Evolutionary conservation across 1,284 basidiomycete genomes (phyloP).

Genomic region (Boletus sp.): DNA sequence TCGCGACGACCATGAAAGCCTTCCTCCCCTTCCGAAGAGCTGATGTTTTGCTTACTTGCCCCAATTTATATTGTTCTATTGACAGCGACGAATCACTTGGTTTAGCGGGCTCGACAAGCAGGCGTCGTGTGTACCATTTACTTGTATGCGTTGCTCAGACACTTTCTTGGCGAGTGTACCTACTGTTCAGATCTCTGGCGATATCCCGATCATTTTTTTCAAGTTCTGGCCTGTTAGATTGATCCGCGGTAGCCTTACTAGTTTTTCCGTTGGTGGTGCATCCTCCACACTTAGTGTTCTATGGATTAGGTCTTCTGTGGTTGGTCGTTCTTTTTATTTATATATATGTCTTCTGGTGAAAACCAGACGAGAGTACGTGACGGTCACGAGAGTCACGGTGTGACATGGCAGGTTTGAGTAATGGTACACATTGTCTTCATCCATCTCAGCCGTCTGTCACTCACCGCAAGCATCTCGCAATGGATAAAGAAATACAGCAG

Average conservation of each 20-base stretch:
- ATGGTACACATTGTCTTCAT: constrained; percentile 18
- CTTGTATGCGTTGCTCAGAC: constrained; percentile 25
- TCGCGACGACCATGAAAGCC: constrained; percentile 39
- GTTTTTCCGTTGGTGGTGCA: neutral
- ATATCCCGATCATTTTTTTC: constrained; percentile 10
- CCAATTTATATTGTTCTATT: constrained; percentile 6
- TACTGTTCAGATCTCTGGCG: constrained; percentile 6
- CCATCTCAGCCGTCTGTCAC: constrained; percentile 7
- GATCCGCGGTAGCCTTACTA: constrained; percentile 5
- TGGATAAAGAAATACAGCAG: constrained; percentile 44
- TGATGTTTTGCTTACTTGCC: constrained; percentile 12
- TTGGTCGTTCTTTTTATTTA: constrained; percentile 20
- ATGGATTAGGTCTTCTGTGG: constrained; percentile 14
- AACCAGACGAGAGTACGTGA: constrained; percentile 2
- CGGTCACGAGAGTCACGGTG: constrained; percentile 24
- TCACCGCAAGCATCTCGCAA: constrained; percentile 17
- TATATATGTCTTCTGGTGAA: constrained; percentile 3
- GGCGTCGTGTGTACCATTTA: constrained; percentile 27
- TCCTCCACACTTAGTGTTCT: constrained; percentile 1
- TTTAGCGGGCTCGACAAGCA: constrained; percentile 28
- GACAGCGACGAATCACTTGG: constrained; percentile 12
- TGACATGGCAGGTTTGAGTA: constrained; percentile 23
- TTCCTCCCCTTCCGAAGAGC: constrained; percentile 31
- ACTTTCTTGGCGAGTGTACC: constrained; percentile 13
- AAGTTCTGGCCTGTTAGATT: constrained; percentile 9